Evolutionary conservation across 2,329 filamentous ascomycete genomes (phyloP).

Genomic region (Aspergillus phoenicis): DNA sequence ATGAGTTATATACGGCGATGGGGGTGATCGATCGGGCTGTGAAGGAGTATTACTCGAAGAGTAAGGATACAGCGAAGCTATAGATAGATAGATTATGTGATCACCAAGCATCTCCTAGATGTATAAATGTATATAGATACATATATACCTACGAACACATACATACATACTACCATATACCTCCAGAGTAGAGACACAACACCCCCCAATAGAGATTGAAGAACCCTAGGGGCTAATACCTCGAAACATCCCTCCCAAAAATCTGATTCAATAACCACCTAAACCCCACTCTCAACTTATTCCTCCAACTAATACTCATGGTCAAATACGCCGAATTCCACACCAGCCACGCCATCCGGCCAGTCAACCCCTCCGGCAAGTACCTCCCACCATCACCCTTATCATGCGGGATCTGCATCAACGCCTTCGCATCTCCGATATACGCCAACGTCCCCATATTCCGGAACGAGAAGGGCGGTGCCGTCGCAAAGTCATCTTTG

Average conservation of each 20-base stretch:
- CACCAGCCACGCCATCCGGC: constrained; percentile 44
- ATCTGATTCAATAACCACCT: constrained; percentile 47
- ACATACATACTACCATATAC: background rate
- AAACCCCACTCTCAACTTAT: constrained; percentile 44
- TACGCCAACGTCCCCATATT: constrained; percentile 64
- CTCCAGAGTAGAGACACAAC: background rate
- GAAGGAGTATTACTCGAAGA: constrained; percentile 20
- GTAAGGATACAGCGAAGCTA: constrained; percentile 17
- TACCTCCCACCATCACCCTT: constrained; percentile 25
- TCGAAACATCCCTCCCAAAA: constrained; percentile 49
- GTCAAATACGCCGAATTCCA: constrained; percentile 50
- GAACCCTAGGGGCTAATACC: constrained; percentile 33
- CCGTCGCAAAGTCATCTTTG: constrained; percentile 43
- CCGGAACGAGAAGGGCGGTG: constrained; percentile 55
- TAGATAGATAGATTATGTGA: background rate
- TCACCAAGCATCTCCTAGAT: too few species aligned
- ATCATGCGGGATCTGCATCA: constrained; percentile 54
- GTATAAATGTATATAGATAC: background rate
- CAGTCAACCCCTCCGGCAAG: constrained; percentile 42
- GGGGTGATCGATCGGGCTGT: constrained; percentile 50
- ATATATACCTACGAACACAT: background rate
- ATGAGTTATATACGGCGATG: constrained; percentile 58
- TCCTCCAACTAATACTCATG: constrained; percentile 53
- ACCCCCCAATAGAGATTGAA: too few species aligned
- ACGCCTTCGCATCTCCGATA: constrained; percentile 58